Percentiles rank a stretch among this genome's conserved stretches.
These are phyloP conservation scores for Suhomyces bribrorum DNA, from an alignment of 1,139 yeast species.

Conservation along the genomic window DNA sequence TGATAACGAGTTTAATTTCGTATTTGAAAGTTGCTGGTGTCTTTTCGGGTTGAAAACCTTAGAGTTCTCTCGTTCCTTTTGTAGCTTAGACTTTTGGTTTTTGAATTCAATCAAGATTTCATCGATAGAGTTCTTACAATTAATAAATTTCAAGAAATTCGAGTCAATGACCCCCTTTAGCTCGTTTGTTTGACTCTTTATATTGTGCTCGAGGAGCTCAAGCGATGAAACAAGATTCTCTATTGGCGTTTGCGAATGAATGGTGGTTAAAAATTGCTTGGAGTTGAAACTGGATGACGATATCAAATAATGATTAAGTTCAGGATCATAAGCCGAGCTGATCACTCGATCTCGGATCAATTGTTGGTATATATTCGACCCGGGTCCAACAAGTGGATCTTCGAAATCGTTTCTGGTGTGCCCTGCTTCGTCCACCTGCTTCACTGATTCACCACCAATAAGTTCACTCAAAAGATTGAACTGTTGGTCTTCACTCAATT, in stretches of 20 bases:
- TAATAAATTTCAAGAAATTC: constrained; percentile 74
- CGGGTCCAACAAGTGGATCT: constrained; percentile 60
- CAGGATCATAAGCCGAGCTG: constrained; percentile 42
- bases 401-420: constrained; percentile 20
- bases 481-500: constrained; percentile 31
- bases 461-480: constrained; percentile 30
- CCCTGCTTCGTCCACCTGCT: constrained; percentile 4
- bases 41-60: constrained; percentile 44
- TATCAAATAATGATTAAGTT: constrained; percentile 57
- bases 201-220: constrained; percentile 57
- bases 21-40: constrained; percentile 21
- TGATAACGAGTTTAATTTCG: constrained; percentile 26
- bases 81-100: constrained; percentile 38
- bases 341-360: constrained; percentile 42
- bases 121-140: constrained; percentile 63
- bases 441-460: constrained; percentile 17
- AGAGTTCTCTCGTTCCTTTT: constrained; percentile 37
- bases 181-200: constrained; percentile 65
- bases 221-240: constrained; percentile 60
- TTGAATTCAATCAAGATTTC: constrained; percentile 37
- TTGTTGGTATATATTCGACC: constrained; percentile 44
- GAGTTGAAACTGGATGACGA: constrained; percentile 76
- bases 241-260: constrained; percentile 72
- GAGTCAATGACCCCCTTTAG: constrained; percentile 67
- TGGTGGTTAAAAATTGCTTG: constrained; percentile 62